Percentiles rank a stretch among this genome's conserved stretches.
Evolutionary conservation across 2,329 filamentous ascomycete species (phyloP).

Genomic region (Venturia carpophila): DNA sequence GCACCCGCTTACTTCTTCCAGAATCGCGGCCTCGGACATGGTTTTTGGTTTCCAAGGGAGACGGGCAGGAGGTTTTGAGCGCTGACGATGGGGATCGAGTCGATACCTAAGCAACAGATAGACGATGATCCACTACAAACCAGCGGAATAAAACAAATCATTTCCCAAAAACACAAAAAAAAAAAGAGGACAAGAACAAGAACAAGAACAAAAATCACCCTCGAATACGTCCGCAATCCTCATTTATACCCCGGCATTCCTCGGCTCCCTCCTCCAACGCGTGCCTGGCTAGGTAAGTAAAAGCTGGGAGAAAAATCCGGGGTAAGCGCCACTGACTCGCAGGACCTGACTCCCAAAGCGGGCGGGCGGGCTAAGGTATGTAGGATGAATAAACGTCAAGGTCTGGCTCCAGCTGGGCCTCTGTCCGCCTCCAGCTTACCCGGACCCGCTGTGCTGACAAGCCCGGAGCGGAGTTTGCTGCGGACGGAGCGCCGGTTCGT

Average conservation of each 20-base stretch:
- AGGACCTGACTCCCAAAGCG: conserved; percentile 1
- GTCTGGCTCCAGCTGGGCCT: not conserved
- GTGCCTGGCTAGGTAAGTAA: conserved; percentile 8
- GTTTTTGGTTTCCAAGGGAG: too few species aligned
- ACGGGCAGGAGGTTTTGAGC: too few species aligned
- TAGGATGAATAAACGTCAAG: not conserved
- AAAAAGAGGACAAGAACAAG: not conserved
- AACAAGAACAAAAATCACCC: too few species aligned
- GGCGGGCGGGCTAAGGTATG: too few species aligned
- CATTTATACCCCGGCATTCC: not conserved
- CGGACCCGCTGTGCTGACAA: too few species aligned
- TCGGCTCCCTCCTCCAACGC: not conserved
- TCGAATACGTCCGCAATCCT: too few species aligned
- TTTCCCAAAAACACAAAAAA: not conserved
- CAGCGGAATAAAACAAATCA: not conserved
- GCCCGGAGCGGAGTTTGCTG: not conserved
- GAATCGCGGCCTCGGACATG: conserved; percentile 10
- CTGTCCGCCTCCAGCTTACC: not conserved
- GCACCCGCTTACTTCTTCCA: conserved; percentile 13
- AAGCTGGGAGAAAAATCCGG: not conserved
- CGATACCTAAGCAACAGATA: too few species aligned
- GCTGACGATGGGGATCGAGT: too few species aligned
- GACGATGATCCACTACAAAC: too few species aligned
- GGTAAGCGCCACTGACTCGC: not conserved
- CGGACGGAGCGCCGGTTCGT: not conserved